Evolutionary conservation across 176 grass and related monocot species (phyloP).

Genomic region (Bolboschoenus planiculmis): DNA sequence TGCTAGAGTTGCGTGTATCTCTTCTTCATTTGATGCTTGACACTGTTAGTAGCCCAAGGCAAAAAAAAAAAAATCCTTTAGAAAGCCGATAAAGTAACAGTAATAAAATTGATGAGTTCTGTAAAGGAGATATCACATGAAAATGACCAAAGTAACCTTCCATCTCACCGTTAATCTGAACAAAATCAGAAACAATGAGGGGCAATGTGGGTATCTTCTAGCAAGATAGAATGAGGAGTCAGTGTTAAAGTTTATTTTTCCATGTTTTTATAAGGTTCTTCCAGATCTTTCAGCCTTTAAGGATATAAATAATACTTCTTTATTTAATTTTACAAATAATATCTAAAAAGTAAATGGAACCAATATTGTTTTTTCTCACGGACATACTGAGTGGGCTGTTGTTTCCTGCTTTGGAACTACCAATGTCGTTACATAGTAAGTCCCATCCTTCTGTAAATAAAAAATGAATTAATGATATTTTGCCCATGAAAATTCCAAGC

Average conservation of each 20-base stretch:
- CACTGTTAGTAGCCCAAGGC: slow-evolving; percentile 43
- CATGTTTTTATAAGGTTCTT: background rate
- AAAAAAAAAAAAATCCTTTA: background rate
- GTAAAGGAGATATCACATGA: background rate
- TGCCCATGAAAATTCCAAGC: background rate
- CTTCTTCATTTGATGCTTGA: slow-evolving; percentile 84
- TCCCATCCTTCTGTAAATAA: slow-evolving; percentile 55
- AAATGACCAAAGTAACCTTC: slow-evolving; percentile 4
- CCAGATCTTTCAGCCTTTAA: background rate
- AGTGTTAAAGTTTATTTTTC: background rate
- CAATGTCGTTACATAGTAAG: slow-evolving; percentile 82
- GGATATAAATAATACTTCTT: background rate
- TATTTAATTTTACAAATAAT: background rate
- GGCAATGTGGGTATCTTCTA: background rate
- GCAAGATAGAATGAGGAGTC: background rate
- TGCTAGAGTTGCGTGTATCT: slow-evolving; percentile 77
- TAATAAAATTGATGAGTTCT: background rate
- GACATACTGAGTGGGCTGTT: slow-evolving; percentile 94
- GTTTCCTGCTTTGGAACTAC: slow-evolving; percentile 91
- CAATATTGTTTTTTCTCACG: slow-evolving; percentile 13
- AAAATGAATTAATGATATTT: slow-evolving; percentile 16
- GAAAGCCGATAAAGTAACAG: background rate
- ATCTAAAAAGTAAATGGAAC: background rate
- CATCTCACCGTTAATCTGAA: background rate
- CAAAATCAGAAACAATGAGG: background rate